Evolutionary conservation across 345 rosid genomes (phyloP), one percentile per base, ranked within the genome.

Genomic region (Brassica cretica): DNA sequence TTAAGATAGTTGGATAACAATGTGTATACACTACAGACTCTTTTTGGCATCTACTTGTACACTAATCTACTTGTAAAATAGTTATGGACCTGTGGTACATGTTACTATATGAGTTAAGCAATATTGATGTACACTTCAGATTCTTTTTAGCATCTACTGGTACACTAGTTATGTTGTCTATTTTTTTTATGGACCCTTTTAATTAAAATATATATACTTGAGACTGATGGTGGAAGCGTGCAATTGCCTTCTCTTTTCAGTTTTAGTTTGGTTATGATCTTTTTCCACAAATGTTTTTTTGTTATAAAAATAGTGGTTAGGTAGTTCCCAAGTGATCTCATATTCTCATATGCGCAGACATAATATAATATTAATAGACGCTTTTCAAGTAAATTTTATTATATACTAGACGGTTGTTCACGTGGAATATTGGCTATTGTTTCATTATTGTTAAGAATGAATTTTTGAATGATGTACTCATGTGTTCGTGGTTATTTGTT

Each of bases 281-380:
- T 59, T 24, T 24, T 37, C 5, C 18, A 32, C 49, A 10, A 41
- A 41, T 41, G 49, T 41, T 35, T 35, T 35, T 19, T 58, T 2
- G 9, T 33, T 33, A 33, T 33, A 5, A 35, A 35, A 7, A 35
- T 53, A 10, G 39, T 65, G 39, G 39, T 25, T 37, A 55, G 78
- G 29, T 66, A 37, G 58, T 8, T 66, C 58, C 72, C 66, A 19
- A 30, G 70, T 64, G 63, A 73, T 27, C 30, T 66, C 78, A 53
- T 51, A n/a, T 5, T 15, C 16, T 51, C 65, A 53, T 53, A 10
- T 6, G 19, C 14, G 30, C n/a, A 15, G 19, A 11, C 71, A 58
- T 0, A 75, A 25, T 11, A 8, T 16, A 15, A 35, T 21, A 3
- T 5, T 66, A 41, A 55, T 4, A 25, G 9, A 33, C 71, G 66